Conservation (phyloP, 164 flowering plant species). For the Sedum album region DNA sequence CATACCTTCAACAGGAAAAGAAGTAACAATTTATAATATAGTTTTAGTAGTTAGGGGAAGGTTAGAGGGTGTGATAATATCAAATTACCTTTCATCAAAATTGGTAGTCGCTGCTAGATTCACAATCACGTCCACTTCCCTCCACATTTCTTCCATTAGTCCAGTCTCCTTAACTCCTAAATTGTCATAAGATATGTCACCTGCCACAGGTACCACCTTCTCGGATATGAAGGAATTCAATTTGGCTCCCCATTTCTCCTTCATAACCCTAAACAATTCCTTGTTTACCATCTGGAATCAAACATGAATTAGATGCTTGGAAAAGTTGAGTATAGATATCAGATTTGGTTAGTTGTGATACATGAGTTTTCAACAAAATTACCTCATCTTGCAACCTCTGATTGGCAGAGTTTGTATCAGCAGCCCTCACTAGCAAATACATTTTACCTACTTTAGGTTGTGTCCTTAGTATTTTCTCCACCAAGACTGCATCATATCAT, state of each 20-base stretch:
- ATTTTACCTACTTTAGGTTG: constrained; percentile 2
- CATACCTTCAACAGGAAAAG: not conserved
- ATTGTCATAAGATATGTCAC: constrained; percentile 35
- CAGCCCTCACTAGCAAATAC: constrained; percentile 6
- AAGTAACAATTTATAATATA: no score
- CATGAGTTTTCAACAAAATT: not conserved
- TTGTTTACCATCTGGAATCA: constrained; percentile 35
- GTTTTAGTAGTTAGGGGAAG: no score
- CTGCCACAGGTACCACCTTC: constrained; percentile 34
- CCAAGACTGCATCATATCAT: not conserved
- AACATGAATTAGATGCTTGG: not conserved
- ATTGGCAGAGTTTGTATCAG: constrained; percentile 4
- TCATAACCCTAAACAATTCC: constrained; percentile 49
- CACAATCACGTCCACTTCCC: constrained; percentile 37
- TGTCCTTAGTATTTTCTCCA: constrained; percentile 5
- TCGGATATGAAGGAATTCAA: constrained; percentile 30
- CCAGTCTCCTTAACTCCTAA: constrained; percentile 34
- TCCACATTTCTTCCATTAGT: constrained; percentile 33
- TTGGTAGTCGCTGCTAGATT: constrained; percentile 60
- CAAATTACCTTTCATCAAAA: constrained; percentile 35
- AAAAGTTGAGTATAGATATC: not conserved
- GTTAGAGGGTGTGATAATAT: no score
- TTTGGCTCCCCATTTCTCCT: constrained; percentile 27
- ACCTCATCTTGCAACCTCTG: constrained; percentile 7
- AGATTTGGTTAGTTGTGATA: not conserved